Percentiles rank a stretch among this genome's conserved stretches.
phyloP scores from a whole-genome alignment of 2,329 filamentous ascomycete genomes.

The Xylariaceae sp. region DNA sequence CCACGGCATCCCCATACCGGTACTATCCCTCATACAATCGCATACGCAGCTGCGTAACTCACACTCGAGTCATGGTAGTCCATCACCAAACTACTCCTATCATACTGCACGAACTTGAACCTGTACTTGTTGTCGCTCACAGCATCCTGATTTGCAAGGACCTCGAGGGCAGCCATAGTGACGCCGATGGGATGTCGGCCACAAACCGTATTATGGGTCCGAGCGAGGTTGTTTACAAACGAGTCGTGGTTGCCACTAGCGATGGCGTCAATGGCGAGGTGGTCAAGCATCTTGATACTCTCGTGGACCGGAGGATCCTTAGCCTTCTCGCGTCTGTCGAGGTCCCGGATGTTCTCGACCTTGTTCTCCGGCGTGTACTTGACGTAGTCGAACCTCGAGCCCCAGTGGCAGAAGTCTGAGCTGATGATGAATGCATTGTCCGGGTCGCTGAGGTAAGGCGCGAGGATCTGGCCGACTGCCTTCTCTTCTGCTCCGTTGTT shows the following conservation, averaged over 20 bases:
- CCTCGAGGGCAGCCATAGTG: constrained; percentile 81
- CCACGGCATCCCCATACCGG: neutral
- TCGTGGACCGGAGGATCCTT: constrained; percentile 65
- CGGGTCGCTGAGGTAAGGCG: constrained; percentile 72
- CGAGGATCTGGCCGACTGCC: constrained; percentile 64
- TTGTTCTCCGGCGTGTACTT: constrained; percentile 58
- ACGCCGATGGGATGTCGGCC: constrained; percentile 93
- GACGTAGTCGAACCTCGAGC: constrained; percentile 75
- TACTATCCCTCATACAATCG: constrained; percentile 52
- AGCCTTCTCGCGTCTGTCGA: constrained; percentile 33
- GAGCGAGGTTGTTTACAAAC: constrained; percentile 65
- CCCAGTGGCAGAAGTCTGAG: constrained; percentile 98
- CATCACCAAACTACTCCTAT: constrained; percentile 74
- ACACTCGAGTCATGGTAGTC: constrained; percentile 75
- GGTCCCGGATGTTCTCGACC: constrained; percentile 38
- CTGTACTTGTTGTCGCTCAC: constrained; percentile 43
- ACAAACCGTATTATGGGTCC: constrained; percentile 88
- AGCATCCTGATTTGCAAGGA: constrained; percentile 41
- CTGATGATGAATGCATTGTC: constrained; percentile 81
- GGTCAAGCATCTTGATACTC: constrained; percentile 76
- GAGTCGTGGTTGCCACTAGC: constrained; percentile 66
- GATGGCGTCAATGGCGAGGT: constrained; percentile 79
- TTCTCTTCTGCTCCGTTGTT: constrained; percentile 65
- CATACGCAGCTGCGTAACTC: constrained; percentile 92
- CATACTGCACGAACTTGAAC: constrained; percentile 82